Evolutionary conservation across 2,329 filamentous ascomycete genomes (phyloP).

Genomic region (Talaromyces sp.): DNA sequence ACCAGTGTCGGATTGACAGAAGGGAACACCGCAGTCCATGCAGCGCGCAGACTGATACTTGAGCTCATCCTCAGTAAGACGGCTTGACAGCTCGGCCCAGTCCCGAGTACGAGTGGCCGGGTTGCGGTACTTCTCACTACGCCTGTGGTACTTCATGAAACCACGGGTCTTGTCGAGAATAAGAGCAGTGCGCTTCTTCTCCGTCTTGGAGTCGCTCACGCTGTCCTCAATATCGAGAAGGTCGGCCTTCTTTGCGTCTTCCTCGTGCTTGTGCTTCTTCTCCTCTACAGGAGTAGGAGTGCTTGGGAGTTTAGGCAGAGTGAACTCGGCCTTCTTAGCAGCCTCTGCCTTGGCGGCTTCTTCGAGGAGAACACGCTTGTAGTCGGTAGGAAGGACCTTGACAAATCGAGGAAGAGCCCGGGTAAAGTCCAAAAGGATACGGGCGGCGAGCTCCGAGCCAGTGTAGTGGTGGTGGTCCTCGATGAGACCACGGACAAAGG

Average conservation of each 20-base stretch:
- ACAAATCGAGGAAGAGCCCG: conserved; percentile 84
- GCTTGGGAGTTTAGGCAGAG: conserved; percentile 61
- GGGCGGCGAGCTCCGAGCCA: conserved; percentile 87
- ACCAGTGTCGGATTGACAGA: conserved; percentile 93
- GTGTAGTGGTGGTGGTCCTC: conserved; percentile 99
- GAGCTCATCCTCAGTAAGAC: conserved; percentile 87
- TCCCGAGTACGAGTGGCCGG: conserved; percentile 81
- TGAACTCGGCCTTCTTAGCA: conserved; percentile 77
- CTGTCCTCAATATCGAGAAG: conserved; percentile 88
- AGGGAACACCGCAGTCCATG: conserved; percentile 98
- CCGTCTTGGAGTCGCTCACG: conserved; percentile 72
- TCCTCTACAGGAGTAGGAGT: conserved; percentile 41
- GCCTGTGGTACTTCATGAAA: conserved; percentile 95
- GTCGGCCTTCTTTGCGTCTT: conserved; percentile 62
- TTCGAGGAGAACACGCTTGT: conserved; percentile 86
- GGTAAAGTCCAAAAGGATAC: conserved; percentile 92
- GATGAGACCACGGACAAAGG: conserved; percentile 82
- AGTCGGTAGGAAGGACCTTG: conserved; percentile 90
- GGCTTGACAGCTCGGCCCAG: conserved; percentile 84
- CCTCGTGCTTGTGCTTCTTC: conserved; percentile 54
- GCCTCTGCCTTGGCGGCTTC: conserved; percentile 80
- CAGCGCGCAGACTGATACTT: conserved; percentile 96
- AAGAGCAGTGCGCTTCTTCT: conserved; percentile 84
- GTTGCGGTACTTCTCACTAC: conserved; percentile 86
- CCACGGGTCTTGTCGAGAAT: conserved; percentile 96